Evolutionary conservation across 257 asterid genomes (phyloP), one percentile per base, ranked within the genome.

Genomic region (Rubia yunnanensis): DNA sequence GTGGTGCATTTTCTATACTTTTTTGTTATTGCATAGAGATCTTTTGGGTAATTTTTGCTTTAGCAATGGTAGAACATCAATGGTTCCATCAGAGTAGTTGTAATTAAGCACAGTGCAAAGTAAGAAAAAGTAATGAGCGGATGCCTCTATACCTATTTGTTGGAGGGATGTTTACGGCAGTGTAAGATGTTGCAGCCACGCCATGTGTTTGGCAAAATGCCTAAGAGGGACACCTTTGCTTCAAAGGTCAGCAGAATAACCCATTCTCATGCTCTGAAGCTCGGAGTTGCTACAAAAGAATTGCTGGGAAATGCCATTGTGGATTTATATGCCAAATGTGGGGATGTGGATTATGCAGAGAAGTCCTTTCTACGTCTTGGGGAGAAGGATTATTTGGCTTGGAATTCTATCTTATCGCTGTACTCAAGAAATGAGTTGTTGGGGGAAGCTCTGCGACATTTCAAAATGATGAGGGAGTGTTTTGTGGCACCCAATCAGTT

Each of bases 321-420:
- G 70, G 99, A 92, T 73, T 86, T 92, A 63, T 92, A 92, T 52
- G 84, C 94, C 73, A 92, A 89, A 77, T 86, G 95, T 24, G 95
- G 97, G 44, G 77, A 82, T 65, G 34, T 72, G 65, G 84, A 68
- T 60, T 86, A 79, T 39, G 87, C 95, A 5, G 79, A 74, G 60
- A 80, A 80, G 72, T 74, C 83, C 1, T 87, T 92, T 72, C 59
- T 36, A 9, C 67, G 26, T 59, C 92, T 92, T 31, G 80, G 70
- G 73, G 74, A 57, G 54, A 83, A 74, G 78, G 88, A 87, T 80
- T 77, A 69, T 17, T 70, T 77, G 72, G 81, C 98, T 62, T 92
- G 96, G 95, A 92, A 92, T 75, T 92, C 98, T 15, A 73, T 92
- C 63, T 72, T 86, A 78, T 77, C 75, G 22, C 78, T 89, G 91